Base-by-base conservation (phyloP, 768 basidiomycete species). In the Saitozyma podzolica region DNA sequence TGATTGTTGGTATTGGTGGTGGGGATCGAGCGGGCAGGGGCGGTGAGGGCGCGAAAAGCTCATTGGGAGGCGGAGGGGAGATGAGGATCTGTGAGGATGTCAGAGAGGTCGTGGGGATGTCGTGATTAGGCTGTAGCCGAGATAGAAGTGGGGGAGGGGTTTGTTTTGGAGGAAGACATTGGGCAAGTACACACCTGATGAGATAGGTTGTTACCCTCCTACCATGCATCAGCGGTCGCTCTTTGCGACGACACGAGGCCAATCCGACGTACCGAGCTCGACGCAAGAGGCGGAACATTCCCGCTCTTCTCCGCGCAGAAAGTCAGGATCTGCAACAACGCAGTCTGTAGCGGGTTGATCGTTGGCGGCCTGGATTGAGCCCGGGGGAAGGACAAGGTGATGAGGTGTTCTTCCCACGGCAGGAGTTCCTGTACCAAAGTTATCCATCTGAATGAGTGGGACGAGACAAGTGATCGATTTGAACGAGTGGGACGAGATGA, bases 401-500 rank as follows among this genome's bases (percentile, higher is more conserved):
- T 72, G 43, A 76, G 63, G 55, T 76, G 74, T 60, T 73, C 74
- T 64, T 76, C 74, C 74, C 74, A 76, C 37, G 74, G 74, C 9
- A 76, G 54, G 47, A 73, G 62, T 57, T 76, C 74, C 74, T 51
- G 40, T 56, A 50, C 57, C 50, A 62, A 40, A 50, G 45, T 40
- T 45, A 41, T 17, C 8, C 5, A n/a, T 59, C 58, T 14, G 20
- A 0, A 16, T 8, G 9, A 54, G 43, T 40, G 8, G 29, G 29
- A 29, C 29, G 29, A 29, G 29, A 29, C 29, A 5, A 29, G 29
- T 29, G 2, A 5, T 29, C 29, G 13, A n/a, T 59, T 49, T 14
- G 20, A 5, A 16, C 29, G 9, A 54, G 43, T 42, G 8, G 29
- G 29, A 5, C 29, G 29, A 29, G 29, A 29, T 5, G 29, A 29